phyloP scores from a whole-genome alignment of 2,329 filamentous ascomycete species.

The Capronia americana region DNA sequence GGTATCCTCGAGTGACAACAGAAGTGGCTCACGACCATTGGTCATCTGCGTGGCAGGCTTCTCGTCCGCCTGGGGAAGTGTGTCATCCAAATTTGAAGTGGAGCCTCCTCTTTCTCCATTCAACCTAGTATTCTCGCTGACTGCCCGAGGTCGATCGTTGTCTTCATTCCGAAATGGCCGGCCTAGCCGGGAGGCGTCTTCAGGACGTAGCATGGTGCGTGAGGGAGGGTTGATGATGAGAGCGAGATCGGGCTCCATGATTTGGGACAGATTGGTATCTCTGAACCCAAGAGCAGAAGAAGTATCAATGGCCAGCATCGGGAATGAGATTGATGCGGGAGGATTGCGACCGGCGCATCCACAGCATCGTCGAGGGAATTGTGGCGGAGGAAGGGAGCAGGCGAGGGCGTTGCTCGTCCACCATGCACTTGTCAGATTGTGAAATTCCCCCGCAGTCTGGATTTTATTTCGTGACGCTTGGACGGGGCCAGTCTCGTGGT shows the following conservation, averaged over 20 bases:
- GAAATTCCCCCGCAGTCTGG: not conserved
- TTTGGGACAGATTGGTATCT: conserved; percentile 27
- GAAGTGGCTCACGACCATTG: conserved; percentile 19
- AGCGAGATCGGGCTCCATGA: conserved; percentile 34
- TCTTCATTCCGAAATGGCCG: conserved; percentile 34
- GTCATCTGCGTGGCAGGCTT: conserved; percentile 5
- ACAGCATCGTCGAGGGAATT: conserved; percentile 27
- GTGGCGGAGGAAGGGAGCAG: not conserved
- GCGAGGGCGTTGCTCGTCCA: not conserved
- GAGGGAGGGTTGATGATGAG: conserved; percentile 13
- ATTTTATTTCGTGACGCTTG: conserved; percentile 4
- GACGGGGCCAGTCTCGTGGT: not conserved
- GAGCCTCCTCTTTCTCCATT: conserved; percentile 28
- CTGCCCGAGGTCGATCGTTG: conserved; percentile 30
- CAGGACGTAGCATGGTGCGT: conserved; percentile 30
- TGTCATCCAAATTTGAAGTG: conserved; percentile 19
- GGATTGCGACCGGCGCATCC: conserved; percentile 28
- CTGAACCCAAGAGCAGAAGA: conserved; percentile 32
- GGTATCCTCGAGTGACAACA: conserved; percentile 52
- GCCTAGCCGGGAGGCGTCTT: conserved; percentile 33
- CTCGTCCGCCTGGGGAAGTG: conserved; percentile 25
- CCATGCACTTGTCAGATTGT: not conserved
- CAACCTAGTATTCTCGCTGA: conserved; percentile 31
- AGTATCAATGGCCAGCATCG: conserved; percentile 36
- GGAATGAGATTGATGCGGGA: conserved; percentile 17